phyloP scores from a whole-genome alignment of 495 filamentous ascomycete species.

The Penicillium steckii region DNA sequence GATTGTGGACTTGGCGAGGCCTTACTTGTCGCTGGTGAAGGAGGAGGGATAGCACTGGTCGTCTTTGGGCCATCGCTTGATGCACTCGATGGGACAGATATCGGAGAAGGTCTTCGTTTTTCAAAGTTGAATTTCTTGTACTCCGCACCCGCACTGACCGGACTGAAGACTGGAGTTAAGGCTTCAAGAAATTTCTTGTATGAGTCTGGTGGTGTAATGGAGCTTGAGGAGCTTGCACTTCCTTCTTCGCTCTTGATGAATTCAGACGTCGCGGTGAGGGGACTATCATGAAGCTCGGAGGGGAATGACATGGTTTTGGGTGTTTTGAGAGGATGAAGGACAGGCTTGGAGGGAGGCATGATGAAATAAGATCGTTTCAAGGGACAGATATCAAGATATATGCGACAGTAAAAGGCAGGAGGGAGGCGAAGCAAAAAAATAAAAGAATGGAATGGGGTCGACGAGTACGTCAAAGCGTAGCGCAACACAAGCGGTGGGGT shows the following conservation, averaged over 20 bases:
- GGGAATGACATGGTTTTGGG: slow-evolving; percentile 76
- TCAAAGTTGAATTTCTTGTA: slow-evolving; percentile 35
- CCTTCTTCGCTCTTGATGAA: slow-evolving; percentile 9
- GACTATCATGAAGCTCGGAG: slow-evolving; percentile 58
- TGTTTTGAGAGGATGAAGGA: slow-evolving; percentile 71
- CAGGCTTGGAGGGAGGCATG: slow-evolving; percentile 59
- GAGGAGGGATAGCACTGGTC: no score
- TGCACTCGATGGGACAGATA: slow-evolving; percentile 42
- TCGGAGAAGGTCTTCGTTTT: slow-evolving; percentile 31
- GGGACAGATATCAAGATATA: background rate
- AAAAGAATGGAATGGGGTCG: no score
- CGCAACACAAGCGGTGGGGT: no score
- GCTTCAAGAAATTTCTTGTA: slow-evolving; percentile 91
- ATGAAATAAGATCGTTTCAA: no score
- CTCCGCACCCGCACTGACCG: slow-evolving; percentile 30
- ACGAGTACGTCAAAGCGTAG: no score
- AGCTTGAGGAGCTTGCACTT: background rate
- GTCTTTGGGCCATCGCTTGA: slow-evolving; percentile 31
- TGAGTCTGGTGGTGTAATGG: slow-evolving; percentile 59
- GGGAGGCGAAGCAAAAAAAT: no score
- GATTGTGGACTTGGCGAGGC: no score
- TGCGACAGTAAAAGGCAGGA: background rate
- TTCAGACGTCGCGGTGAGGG: slow-evolving; percentile 28
- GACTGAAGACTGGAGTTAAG: slow-evolving; percentile 63
- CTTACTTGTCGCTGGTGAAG: slow-evolving; percentile 32